Percentiles rank a stretch among this genome's conserved stretches.
These are phyloP conservation scores for Phoenix roebelenii DNA, from an alignment of 176 grass and related monocot species.

Conservation along the genomic window DNA sequence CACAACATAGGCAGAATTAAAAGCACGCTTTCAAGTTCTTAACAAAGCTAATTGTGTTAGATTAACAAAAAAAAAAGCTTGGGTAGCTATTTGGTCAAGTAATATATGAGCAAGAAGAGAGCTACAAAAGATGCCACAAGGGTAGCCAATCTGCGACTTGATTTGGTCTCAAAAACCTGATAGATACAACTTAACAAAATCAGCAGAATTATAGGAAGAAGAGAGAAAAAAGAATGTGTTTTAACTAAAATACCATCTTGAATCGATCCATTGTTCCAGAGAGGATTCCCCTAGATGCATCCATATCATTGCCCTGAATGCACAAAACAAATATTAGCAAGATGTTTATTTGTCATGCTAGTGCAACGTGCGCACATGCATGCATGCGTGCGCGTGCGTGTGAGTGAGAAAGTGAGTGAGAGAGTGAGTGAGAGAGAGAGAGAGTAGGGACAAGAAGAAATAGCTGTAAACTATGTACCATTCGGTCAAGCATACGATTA, in stretches of 20 bases:
- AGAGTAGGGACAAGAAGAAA: too few relatives aligned
- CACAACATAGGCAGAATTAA: too few relatives aligned
- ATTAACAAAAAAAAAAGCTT: neutral
- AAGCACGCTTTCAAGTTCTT: too few relatives aligned
- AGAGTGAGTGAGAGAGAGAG: neutral
- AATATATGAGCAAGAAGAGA: slow-evolving; percentile 80
- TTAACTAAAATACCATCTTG: slow-evolving; percentile 48
- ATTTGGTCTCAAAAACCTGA: slow-evolving; percentile 91
- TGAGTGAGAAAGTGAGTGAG: too few relatives aligned
- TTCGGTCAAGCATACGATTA: slow-evolving; percentile 67
- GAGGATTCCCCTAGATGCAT: slow-evolving; percentile 85
- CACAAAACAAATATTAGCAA: slow-evolving; percentile 1
- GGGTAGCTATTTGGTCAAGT: slow-evolving; percentile 60
- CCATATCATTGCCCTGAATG: slow-evolving; percentile 89
- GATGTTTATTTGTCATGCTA: too few relatives aligned
- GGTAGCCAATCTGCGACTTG: slow-evolving; percentile 77
- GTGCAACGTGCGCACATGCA: slow-evolving; percentile 14
- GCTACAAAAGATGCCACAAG: slow-evolving; percentile 78
- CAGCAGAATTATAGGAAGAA: too few relatives aligned
- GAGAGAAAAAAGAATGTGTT: too few relatives aligned
- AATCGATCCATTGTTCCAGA: slow-evolving; percentile 93
- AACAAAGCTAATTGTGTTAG: neutral
- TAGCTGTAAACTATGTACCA: slow-evolving; percentile 35
- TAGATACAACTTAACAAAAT: neutral
- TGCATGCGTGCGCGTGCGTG: neutral